phyloP scores from a whole-genome alignment of 2,329 filamentous ascomycete genomes.

The Aspergillus intermedius region DNA sequence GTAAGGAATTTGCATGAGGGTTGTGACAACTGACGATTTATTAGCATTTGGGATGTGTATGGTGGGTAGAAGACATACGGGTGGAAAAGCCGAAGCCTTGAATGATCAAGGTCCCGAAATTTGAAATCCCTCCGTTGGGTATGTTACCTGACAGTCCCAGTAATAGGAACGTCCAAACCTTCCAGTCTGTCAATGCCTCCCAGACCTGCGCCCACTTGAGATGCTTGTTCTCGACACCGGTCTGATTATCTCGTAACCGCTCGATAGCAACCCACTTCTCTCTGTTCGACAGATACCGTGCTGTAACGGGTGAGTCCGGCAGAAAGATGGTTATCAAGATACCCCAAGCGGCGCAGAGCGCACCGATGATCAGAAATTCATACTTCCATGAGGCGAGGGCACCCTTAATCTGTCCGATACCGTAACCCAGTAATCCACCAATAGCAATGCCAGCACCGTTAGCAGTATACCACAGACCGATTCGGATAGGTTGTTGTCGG shows the following conservation, averaged over 20 bases:
- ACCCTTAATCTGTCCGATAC: slow-evolving; percentile 17
- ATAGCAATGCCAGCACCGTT: slow-evolving; percentile 39
- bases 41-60: too few relatives aligned
- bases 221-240: slow-evolving; percentile 5
- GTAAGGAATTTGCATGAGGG: slow-evolving; percentile 33
- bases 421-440: slow-evolving; percentile 29
- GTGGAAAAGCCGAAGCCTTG: slow-evolving; percentile 39
- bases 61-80: slow-evolving; percentile 19
- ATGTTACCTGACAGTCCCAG: slow-evolving; percentile 13
- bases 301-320: slow-evolving; percentile 30
- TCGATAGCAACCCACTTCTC: slow-evolving; percentile 25
- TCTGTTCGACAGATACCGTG: slow-evolving; percentile 27
- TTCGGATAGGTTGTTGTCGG: slow-evolving; percentile 19
- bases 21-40: slow-evolving; percentile 17
- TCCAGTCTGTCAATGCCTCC: slow-evolving; percentile 3
- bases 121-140: slow-evolving; percentile 27
- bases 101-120: slow-evolving; percentile 25
- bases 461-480: slow-evolving; percentile 25
- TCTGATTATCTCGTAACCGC: slow-evolving; percentile 15
- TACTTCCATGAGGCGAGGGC: slow-evolving; percentile 20
- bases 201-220: slow-evolving; percentile 4
- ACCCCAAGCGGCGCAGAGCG: slow-evolving; percentile 22
- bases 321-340: slow-evolving; percentile 23
- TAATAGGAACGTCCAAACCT: slow-evolving; percentile 3
- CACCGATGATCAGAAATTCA: slow-evolving; percentile 25